Base-by-base conservation (phyloP, 345 rosid species). In the Triadica sebifera region DNA sequence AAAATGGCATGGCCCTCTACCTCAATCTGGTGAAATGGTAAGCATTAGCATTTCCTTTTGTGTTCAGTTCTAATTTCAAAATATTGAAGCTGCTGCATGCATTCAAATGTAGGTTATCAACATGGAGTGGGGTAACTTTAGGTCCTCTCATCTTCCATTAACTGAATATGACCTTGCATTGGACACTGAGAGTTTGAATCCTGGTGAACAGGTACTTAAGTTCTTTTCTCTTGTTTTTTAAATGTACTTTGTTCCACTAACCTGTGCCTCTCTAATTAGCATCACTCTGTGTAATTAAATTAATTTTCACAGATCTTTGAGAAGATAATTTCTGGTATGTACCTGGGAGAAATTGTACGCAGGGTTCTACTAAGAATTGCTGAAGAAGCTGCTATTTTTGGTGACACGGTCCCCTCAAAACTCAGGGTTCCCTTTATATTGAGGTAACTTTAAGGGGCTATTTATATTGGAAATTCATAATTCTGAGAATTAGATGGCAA, bases 101-200 rank as follows among this genome's bases (percentile, higher is more conserved):
- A 29, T 63, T 29, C 69, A 29, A 13, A 41, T 83, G 76, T 70
- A 93, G 99, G 98, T 95, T 70, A 89, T 95, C 79, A 95, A 95
- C 85, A 96, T 88, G 97, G 98, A 96, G 59, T 96, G 99, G 98
- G 99, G 99, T 65, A 90, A 90, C 89, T 93, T 96, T 77, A 84
- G 87, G 76, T 90, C 99, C 29, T 90, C 99, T 11, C 97, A 93
- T 81, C 93, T 95, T 72, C 94, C 99, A 51, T 63, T 95, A 46
- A 86, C 96, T 9, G 94, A 93, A 60, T 91, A 82, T 73, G 99
- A 93, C 81, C 83, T 82, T 59, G 86, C 90, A 0, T 41, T 96
- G 72, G 99, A 96, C 81, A 62, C 74, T 12, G 99, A 90, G 75
- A 88, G 94, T 83, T 82, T 96, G 77, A 91, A 96, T 80, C 92